Percentiles rank a stretch among this genome's conserved stretches.
phyloP scores from a whole-genome alignment of 768 basidiomycete genomes.

The Chalciporus sphaerocephalus region DNA sequence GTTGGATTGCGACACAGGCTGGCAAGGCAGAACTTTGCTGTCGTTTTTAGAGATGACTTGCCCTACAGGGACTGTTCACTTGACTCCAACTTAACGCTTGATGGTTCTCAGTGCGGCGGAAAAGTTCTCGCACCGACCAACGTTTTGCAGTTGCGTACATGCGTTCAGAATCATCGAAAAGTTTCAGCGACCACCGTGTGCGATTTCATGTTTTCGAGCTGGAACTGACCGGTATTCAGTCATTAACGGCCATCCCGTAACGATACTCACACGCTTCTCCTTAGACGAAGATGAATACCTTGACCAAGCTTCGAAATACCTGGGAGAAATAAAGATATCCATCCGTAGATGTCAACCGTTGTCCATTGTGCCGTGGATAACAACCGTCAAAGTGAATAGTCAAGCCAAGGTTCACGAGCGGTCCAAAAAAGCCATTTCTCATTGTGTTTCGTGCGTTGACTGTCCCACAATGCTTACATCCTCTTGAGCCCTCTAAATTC shows the following conservation, averaged over 20 bases:
- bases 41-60: slow-evolving; percentile 17
- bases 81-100: slow-evolving; percentile 9
- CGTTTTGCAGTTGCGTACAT: not conserved
- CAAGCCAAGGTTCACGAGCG: slow-evolving; percentile 28
- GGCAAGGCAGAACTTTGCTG: slow-evolving; percentile 31
- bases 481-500: not conserved
- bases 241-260: not conserved
- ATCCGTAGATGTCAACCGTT: slow-evolving; percentile 6
- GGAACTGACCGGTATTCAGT: slow-evolving; percentile 25
- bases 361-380: not conserved
- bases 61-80: slow-evolving; percentile 7
- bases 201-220: slow-evolving; percentile 26
- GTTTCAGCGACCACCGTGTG: slow-evolving; percentile 16
- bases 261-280: slow-evolving; percentile 5
- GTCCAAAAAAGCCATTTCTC: slow-evolving; percentile 29
- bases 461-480: not conserved
- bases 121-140: not conserved
- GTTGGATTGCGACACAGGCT: slow-evolving; percentile 27
- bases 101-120: slow-evolving; percentile 16
- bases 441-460: slow-evolving; percentile 25
- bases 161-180: not conserved
- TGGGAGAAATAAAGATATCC: slow-evolving; percentile 21
- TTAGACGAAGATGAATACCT: slow-evolving; percentile 28
- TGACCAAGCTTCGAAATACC: slow-evolving; percentile 8
- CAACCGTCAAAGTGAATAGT: not conserved